These are phyloP conservation scores for Leishmania amazonensis DNA, from an alignment of 208 protist genomes.

Conservation along the genomic window DNA sequence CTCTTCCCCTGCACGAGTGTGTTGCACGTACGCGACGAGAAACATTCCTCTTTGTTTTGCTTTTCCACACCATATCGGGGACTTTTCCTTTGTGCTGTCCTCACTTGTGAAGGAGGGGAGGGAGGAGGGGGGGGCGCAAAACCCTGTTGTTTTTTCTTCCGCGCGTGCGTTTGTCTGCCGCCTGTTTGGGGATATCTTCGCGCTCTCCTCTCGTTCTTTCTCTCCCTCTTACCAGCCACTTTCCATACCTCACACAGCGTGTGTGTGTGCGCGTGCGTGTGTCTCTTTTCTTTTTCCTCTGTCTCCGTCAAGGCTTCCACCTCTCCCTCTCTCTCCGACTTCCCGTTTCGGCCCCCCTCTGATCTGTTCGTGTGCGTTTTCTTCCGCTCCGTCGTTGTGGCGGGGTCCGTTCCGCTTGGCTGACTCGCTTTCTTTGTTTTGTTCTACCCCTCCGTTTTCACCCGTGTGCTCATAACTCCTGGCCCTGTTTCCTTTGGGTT, in stretches of 20 bases:
- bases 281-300: neutral
- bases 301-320: too few relatives aligned
- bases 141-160: neutral
- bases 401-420: neutral
- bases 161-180: neutral
- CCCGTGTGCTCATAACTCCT: neutral
- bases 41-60: neutral
- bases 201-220: neutral
- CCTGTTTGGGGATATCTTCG: neutral
- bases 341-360: neutral
- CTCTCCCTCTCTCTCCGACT: neutral
- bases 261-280: constrained; percentile 3
- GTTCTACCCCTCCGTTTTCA: neutral
- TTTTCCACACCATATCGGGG: neutral
- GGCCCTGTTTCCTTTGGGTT: neutral
- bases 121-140: too few relatives aligned
- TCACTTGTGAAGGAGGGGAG: neutral
- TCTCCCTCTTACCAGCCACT: neutral
- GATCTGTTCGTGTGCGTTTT: neutral
- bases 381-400: neutral
- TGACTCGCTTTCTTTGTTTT: constrained; percentile 4
- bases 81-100: neutral
- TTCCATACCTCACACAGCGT: neutral
- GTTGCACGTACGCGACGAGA: neutral
- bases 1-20: neutral